Base-by-base conservation (phyloP, 148 eudicot species). In the Beta vulgaris region DNA sequence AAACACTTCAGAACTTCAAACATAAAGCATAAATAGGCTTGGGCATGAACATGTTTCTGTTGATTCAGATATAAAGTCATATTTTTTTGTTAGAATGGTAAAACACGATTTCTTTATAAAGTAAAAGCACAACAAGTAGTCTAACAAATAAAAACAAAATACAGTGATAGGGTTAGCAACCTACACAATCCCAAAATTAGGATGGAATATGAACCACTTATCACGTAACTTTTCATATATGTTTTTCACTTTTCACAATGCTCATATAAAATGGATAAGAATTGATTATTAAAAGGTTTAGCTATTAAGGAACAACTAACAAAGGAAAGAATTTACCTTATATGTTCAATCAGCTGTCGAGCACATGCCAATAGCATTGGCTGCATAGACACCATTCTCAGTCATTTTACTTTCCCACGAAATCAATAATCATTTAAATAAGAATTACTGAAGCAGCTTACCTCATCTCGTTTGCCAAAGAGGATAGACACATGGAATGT, bases 391-490 rank as follows among this genome's bases (percentile, higher is more conserved):
- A 58, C 25, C n/a, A 78, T 31, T 79, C 69, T 75, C 78, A 35
- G 55, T 64, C 43, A 69, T 64, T 66, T 76, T 43, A 61, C 32
- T 51, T 68, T 31, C 28, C 11, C 26, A 26, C 31, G 28, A 31
- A 61, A 68, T 36, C 61, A 32, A 25, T 25, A 25, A 34, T 25
- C 6, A 49, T 25, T 66, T 42, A 36, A 32, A 62, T 25, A 65
- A 54, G 43, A 81, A 73, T 31, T 28, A 57, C 35, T 11, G 16
- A 66, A 68, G 66, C 37, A 62, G 19, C 76, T 83, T 75, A 93
- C 98, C 90, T 91, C 97, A 65, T 94, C 97, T 65, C 96, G 86
- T 86, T 94, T 94, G 71, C 98, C 98, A 75, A 91, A 87, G 72
- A 91, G 63, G 13, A 90, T 95, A 54, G 87, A 82, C 11, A 91